Percentiles rank a stretch among this genome's conserved stretches.
phyloP scores from a whole-genome alignment of 768 basidiomycete species.

The Suillus plorans region DNA sequence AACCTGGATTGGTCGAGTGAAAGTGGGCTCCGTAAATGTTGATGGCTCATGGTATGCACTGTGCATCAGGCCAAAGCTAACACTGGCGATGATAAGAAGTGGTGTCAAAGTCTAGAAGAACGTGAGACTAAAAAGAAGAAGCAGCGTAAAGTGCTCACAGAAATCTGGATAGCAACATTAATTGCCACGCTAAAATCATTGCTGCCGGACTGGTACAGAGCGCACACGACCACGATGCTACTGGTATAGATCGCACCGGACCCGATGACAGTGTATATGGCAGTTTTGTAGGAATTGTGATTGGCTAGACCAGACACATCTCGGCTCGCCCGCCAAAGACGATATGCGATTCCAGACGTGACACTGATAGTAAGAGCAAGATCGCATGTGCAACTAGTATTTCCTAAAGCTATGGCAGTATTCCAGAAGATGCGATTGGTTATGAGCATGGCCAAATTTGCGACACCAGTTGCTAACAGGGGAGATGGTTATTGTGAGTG shows the following conservation, averaged over 20 bases:
- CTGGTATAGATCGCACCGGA: constrained; percentile 18
- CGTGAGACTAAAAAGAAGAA: constrained; percentile 1
- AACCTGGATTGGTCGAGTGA: neutral
- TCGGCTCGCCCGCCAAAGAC: constrained; percentile 13
- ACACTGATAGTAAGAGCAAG: constrained; percentile 12
- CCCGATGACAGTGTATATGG: constrained; percentile 19
- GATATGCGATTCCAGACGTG: constrained; percentile 15
- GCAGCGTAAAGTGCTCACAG: constrained; percentile 4
- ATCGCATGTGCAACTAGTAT: constrained; percentile 11
- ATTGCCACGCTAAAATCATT: neutral
- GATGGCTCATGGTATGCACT: neutral
- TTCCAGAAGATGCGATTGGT: neutral
- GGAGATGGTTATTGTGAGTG: neutral
- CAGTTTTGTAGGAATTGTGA: constrained; percentile 8
- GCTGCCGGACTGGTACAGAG: constrained; percentile 7
- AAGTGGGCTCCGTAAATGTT: neutral
- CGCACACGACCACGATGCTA: constrained; percentile 14
- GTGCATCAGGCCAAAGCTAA: constrained; percentile 11
- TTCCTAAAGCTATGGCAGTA: neutral
- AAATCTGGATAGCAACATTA: constrained; percentile 12
- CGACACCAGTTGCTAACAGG: neutral
- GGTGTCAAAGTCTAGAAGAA: constrained; percentile 13
- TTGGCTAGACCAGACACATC: neutral
- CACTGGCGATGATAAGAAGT: constrained; percentile 15
- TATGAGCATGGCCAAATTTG: neutral